These are phyloP conservation scores for Cladosporium sp. DNA, from an alignment of 2,329 filamentous ascomycete genomes.

Conservation along the genomic window DNA sequence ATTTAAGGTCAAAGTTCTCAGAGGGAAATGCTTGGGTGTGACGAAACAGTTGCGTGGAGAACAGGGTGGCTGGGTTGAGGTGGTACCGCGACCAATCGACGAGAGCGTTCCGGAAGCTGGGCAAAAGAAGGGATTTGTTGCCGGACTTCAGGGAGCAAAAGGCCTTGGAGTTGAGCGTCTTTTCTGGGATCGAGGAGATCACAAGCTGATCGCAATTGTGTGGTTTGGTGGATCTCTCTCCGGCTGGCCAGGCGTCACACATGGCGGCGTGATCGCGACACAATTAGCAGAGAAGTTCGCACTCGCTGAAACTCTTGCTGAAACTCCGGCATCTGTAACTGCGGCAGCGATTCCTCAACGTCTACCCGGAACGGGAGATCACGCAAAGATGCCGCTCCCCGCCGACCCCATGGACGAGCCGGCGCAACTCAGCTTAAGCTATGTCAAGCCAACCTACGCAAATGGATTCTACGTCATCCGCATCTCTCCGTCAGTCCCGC, in stretches of 20 bases:
- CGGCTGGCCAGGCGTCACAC: conserved; percentile 66
- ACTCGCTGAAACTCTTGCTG: conserved; percentile 54
- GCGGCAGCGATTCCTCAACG: conserved; percentile 26
- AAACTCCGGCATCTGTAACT: conserved; percentile 11
- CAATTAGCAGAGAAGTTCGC: conserved; percentile 64
- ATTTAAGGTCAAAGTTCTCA: conserved; percentile 44
- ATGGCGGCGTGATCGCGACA: conserved; percentile 65
- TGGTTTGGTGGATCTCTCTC: conserved; percentile 59
- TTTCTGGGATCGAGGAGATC: conserved; percentile 56
- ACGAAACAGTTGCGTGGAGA: conserved; percentile 26
- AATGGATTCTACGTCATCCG: conserved; percentile 60
- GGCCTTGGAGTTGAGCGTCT: conserved; percentile 50
- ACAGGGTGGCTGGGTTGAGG: conserved; percentile 29
- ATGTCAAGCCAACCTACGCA: conserved; percentile 54
- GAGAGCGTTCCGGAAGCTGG: conserved; percentile 4
- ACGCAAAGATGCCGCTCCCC: conserved; percentile 25
- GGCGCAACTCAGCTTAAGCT: conserved; percentile 47
- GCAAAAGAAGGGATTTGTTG: conserved; percentile 19
- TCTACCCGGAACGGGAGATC: conserved; percentile 26
- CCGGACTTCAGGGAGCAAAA: conserved; percentile 33
- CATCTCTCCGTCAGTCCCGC: conserved; percentile 33
- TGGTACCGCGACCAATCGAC: conserved; percentile 17
- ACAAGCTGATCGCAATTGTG: conserved; percentile 57
- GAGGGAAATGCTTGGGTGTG: conserved; percentile 36
- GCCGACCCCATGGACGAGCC: conserved; percentile 25